Evolutionary conservation across 257 asterid species (phyloP).

Genomic region (Nicotiana paniculata): DNA sequence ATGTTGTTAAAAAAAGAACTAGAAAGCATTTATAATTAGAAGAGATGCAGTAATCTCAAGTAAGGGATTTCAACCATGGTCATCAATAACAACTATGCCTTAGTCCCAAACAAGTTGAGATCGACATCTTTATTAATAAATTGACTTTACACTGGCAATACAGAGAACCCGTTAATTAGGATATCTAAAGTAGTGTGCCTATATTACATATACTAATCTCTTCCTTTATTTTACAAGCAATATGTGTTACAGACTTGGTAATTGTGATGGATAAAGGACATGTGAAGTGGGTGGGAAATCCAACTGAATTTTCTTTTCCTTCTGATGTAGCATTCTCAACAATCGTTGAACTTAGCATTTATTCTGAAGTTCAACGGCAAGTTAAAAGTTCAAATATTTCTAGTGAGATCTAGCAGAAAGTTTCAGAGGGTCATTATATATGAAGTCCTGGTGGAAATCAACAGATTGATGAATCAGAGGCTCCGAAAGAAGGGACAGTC

Average conservation of each 20-base stretch:
- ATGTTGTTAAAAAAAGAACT: no score
- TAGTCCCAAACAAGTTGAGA: no score
- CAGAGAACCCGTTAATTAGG: no score
- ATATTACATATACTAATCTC: no score
- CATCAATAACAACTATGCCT: no score
- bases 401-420: slow-evolving; percentile 22
- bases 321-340: slow-evolving; percentile 46
- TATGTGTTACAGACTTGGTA: slow-evolving; percentile 18
- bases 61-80: no score
- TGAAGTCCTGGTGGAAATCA: slow-evolving; percentile 26
- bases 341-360: slow-evolving; percentile 29
- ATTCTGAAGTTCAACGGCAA: slow-evolving; percentile 24
- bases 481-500: slow-evolving; percentile 73
- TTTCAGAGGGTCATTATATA: slow-evolving; percentile 31
- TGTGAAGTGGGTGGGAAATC: slow-evolving; percentile 70
- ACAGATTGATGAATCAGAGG: slow-evolving; percentile 48
- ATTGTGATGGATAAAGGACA: slow-evolving; percentile 78
- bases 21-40: no score
- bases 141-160: no score
- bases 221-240: no score
- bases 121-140: no score
- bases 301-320: slow-evolving; percentile 43
- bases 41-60: no score
- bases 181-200: no score
- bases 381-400: slow-evolving; percentile 10